Percentiles rank a stretch among this genome's conserved stretches.
These are phyloP conservation scores for Eucalyptus rudis DNA, from an alignment of 345 rosid species.

Conservation along the genomic window DNA sequence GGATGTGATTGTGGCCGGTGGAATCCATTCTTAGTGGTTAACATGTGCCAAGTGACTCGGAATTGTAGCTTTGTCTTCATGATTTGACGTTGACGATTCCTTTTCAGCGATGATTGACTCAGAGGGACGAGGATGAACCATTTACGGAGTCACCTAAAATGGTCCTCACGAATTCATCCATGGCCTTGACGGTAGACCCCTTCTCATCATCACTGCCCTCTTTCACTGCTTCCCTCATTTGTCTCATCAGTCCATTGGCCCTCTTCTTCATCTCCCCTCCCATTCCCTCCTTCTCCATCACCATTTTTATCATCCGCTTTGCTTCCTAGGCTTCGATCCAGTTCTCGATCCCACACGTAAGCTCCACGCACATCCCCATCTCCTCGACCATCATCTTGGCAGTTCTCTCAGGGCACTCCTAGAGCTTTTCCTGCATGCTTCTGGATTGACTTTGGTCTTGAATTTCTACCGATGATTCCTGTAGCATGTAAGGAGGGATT, in stretches of 20 bases:
- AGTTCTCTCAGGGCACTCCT: slow-evolving; percentile 8
- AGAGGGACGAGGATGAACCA: too few species aligned
- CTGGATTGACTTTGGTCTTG: not conserved
- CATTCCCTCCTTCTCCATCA: slow-evolving; percentile 14
- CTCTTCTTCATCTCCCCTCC: slow-evolving; percentile 23
- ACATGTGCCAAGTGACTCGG: too few species aligned
- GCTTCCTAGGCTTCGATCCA: not conserved
- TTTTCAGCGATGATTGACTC: too few species aligned
- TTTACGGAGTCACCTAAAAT: not conserved
- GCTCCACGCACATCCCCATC: slow-evolving; percentile 23
- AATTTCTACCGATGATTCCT: not conserved
- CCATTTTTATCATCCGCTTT: slow-evolving; percentile 16
- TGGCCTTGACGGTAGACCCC: not conserved
- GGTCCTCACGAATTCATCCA: not conserved
- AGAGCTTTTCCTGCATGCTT: slow-evolving; percentile 5
- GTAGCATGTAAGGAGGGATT: slow-evolving; percentile 10
- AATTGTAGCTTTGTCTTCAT: too few species aligned
- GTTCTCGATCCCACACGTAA: slow-evolving; percentile 17
- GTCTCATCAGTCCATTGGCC: not conserved
- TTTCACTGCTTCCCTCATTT: not conserved
- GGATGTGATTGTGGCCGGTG: too few species aligned
- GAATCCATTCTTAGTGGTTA: too few species aligned
- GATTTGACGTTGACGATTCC: too few species aligned
- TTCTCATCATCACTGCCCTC: not conserved
- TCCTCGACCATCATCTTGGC: slow-evolving; percentile 40